Base-by-base conservation (phyloP, 2,329 filamentous ascomycete species). In the Arthrobotrys megalospora region DNA sequence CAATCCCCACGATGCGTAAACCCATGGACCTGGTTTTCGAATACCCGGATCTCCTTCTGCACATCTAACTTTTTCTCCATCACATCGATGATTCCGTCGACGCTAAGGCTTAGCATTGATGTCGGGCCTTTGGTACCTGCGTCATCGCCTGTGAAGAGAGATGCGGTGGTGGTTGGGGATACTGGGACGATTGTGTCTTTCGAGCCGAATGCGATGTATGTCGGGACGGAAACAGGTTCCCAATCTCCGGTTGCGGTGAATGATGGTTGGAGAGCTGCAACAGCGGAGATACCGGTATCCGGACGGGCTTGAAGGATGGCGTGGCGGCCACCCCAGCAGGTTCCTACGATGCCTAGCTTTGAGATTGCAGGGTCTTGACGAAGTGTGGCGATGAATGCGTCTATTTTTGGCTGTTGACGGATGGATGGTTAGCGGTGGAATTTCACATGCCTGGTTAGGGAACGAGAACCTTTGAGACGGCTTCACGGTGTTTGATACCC, bases 1-100 rank as follows among this genome's bases (percentile, higher is more conserved):
- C 52, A 73, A 38, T 79, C 76, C 14, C 76, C 76, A 60, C 76
- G 65, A 60, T 71, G 58, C n/a, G 76, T 73, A 60, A 79, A 79
- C 36, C 76, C 76, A 48, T 79, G 76, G 5, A 79, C 55, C 41
- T 79, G 76, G 21, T 79, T 65, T 24, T 64, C 38, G 41, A 72
- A 79, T 36, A 79, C 47, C 19, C 67, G 45, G 41, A 79, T 73
- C 55, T 79, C 53, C 41, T 69, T 79, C 38, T 68, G 24, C 53
- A 79, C 19, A 8, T 73, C 55, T 2, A 50, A 32, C 48, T 73
- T 79, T 34, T 73, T 73, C 53, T 69, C 76, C 43, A 79, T 12
- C n/a, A 69, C 69, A 45, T 68, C 53, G 14, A 73, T 69, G 14
- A 79, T 73, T 19, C 48, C 64, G 36, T 79, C 63, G 8, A 69